Conservation (phyloP, 768 basidiomycete genomes). For the Rhizopogon salebrosus region DNA sequence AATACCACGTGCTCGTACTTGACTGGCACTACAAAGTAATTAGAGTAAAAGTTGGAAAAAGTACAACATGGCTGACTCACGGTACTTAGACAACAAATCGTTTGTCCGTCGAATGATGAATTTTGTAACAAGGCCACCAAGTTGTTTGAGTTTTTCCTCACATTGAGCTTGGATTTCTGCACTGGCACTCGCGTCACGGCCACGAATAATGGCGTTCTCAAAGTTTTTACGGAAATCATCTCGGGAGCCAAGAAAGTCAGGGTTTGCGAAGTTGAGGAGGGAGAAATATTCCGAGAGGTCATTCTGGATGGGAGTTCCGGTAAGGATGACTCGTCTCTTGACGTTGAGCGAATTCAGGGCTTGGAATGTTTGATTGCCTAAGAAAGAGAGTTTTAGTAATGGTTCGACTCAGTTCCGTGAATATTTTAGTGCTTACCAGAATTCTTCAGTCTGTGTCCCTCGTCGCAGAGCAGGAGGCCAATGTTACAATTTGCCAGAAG, state of each 20-base stretch:
- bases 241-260: slow-evolving; percentile 82
- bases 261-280: slow-evolving; percentile 88
- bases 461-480: slow-evolving; percentile 92
- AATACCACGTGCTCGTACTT: slow-evolving; percentile 99
- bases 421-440: slow-evolving; percentile 52
- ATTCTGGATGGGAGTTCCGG: slow-evolving; percentile 94
- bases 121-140: slow-evolving; percentile 81
- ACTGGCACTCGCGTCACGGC: slow-evolving; percentile 83
- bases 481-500: slow-evolving; percentile 79
- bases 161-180: slow-evolving; percentile 72
- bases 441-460: slow-evolving; percentile 96
- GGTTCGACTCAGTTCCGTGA: slow-evolving; percentile 2
- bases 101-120: slow-evolving; percentile 96
- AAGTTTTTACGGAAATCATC: slow-evolving; percentile 94
- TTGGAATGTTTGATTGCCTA: slow-evolving; percentile 85
- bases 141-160: slow-evolving; percentile 88
- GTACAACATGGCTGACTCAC: slow-evolving; percentile 42
- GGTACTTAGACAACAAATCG: slow-evolving; percentile 89
- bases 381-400: not conserved
- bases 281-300: slow-evolving; percentile 95
- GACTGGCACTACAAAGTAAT: slow-evolving; percentile 71
- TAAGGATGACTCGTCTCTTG: slow-evolving; percentile 86
- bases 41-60: slow-evolving; percentile 1
- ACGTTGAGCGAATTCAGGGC: slow-evolving; percentile 80
- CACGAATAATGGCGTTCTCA: slow-evolving; percentile 85